Conservation (phyloP, 2,329 filamentous ascomycete genomes). For the Xylariales sp. region DNA sequence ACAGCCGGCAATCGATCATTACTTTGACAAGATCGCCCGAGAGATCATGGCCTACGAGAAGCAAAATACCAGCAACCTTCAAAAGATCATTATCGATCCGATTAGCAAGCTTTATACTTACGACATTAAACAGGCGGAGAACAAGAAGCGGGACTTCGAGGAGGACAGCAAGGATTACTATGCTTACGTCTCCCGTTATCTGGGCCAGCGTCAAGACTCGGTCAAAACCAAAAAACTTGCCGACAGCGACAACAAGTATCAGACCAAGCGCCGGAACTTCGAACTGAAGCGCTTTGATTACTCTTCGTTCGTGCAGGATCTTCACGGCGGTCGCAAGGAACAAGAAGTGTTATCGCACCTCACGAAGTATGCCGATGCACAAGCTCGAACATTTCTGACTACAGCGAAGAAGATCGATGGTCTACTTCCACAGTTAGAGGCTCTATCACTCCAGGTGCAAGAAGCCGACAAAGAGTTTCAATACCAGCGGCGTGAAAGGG, state of each 20-base stretch:
- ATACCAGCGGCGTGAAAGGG: constrained; percentile 87
- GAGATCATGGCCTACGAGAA: constrained; percentile 87
- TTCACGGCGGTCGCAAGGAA: constrained; percentile 98
- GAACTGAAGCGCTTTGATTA: constrained; percentile 98
- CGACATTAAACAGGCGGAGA: constrained; percentile 96
- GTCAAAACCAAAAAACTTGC: constrained; percentile 95
- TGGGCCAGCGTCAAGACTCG: constrained; percentile 94
- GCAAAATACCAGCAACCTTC: constrained; percentile 77
- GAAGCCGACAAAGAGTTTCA: constrained; percentile 96
- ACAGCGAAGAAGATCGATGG: constrained; percentile 84
- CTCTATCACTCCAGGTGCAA: constrained; percentile 81
- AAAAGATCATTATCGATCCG: constrained; percentile 92
- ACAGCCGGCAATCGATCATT: constrained; percentile 94
- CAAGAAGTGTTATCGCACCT: constrained; percentile 94
- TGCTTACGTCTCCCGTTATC: constrained; percentile 86
- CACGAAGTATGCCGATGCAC: constrained; percentile 88
- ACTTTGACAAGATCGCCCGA: constrained; percentile 93
- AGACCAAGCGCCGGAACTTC: constrained; percentile 88
- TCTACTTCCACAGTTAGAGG: constrained; percentile 84
- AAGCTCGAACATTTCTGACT: constrained; percentile 76
- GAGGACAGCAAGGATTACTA: constrained; percentile 99
- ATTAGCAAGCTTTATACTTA: constrained; percentile 86
- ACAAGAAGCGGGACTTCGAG: constrained; percentile 96
- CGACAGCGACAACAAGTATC: constrained; percentile 95
- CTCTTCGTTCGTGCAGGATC: constrained; percentile 97